Conservation (phyloP, 1,284 basidiomycete species). For the Boletus austroedulis region DNA sequence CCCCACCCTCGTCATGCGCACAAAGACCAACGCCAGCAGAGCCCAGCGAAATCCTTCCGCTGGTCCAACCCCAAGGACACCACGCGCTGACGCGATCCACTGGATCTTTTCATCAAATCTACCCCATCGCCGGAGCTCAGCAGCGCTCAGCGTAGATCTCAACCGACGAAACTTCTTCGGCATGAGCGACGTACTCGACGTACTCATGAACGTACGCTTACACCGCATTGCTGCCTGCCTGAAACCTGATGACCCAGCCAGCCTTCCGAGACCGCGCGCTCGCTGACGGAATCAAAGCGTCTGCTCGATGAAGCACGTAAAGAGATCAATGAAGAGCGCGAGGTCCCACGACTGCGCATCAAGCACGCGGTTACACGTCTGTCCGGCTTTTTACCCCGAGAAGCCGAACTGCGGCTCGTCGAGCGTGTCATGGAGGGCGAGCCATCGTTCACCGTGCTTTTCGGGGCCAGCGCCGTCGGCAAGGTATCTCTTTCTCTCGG, state of each 20-base stretch:
- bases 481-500: conserved; percentile 48
- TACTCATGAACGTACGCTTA: conserved; percentile 65
- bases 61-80: conserved; percentile 29
- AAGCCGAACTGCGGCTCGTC: conserved; percentile 60
- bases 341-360: conserved; percentile 62
- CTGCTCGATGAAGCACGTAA: conserved; percentile 72
- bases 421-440: conserved; percentile 64
- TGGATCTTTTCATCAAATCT: conserved; percentile 74
- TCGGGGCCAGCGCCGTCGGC: conserved; percentile 77
- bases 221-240: conserved; percentile 1
- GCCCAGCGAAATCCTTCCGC: conserved; percentile 22
- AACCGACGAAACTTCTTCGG: conserved; percentile 74
- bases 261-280: conserved; percentile 75
- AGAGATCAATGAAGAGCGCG: conserved; percentile 65
- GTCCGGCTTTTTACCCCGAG: conserved; percentile 69
- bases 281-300: conserved; percentile 70
- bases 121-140: conserved; percentile 55
- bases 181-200: conserved; percentile 71
- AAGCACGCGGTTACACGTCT: conserved; percentile 76
- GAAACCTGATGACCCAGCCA: conserved; percentile 33
- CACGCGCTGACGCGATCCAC: conserved; percentile 42
- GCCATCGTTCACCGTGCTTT: conserved; percentile 75
- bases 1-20: conserved; percentile 23
- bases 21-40: conserved; percentile 21
- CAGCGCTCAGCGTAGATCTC: conserved; percentile 53